These are phyloP conservation scores for Epichloe glyceriae DNA, from an alignment of 2,329 filamentous ascomycete genomes.

Conservation along the genomic window DNA sequence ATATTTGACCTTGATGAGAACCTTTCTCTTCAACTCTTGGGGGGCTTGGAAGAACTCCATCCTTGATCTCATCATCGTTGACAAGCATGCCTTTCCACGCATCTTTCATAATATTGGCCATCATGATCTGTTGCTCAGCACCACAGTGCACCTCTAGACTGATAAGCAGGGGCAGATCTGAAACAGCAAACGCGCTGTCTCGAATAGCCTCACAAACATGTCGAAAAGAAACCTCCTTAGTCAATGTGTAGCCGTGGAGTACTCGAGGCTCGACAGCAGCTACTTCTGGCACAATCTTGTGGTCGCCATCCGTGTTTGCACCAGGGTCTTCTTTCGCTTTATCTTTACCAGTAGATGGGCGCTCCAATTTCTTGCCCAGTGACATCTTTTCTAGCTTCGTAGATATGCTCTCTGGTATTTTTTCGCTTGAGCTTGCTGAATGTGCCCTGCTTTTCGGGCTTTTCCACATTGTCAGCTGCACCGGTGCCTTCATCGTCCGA, in stretches of 20 bases:
- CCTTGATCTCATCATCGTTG: constrained; percentile 34
- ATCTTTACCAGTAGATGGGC: constrained; percentile 13
- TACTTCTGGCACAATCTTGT: constrained; percentile 13
- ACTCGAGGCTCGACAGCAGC: constrained; percentile 56
- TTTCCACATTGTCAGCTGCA: constrained; percentile 28
- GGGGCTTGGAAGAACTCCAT: constrained; percentile 54
- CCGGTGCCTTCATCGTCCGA: constrained; percentile 32
- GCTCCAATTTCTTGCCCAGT: constrained; percentile 29
- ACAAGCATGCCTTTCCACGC: constrained; percentile 67
- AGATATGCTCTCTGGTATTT: constrained; percentile 30
- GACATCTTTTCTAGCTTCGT: constrained; percentile 36
- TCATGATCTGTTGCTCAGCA: constrained; percentile 68
- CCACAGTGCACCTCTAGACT: constrained; percentile 86
- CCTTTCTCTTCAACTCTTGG: constrained; percentile 58
- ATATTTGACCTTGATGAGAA: constrained; percentile 74
- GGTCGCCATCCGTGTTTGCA: constrained; percentile 4
- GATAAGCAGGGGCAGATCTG: constrained; percentile 77
- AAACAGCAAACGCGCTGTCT: constrained; percentile 62
- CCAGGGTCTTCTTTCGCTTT: constrained; percentile 1
- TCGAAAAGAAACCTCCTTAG: constrained; percentile 76
- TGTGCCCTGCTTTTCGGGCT: constrained; percentile 42
- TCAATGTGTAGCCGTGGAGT: constrained; percentile 80
- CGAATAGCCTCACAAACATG: constrained; percentile 71
- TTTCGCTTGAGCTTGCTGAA: constrained; percentile 52
- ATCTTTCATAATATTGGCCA: constrained; percentile 86